Evolutionary conservation across 345 rosid species (phyloP).

Genomic region (Schrenkiella parvula): DNA sequence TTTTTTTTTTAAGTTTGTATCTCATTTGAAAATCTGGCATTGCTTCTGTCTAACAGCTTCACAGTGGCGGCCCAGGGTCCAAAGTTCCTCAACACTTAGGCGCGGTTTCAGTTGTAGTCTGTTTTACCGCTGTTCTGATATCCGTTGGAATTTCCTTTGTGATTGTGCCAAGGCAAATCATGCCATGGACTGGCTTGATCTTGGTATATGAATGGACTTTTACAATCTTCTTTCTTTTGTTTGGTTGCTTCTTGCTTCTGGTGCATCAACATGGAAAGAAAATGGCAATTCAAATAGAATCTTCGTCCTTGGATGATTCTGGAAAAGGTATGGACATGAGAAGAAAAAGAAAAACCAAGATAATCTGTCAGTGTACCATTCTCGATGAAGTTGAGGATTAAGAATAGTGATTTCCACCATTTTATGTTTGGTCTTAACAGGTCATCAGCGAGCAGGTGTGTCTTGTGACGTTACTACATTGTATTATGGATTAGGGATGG

Average conservation of each 20-base stretch:
- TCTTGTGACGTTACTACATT: constrained; percentile 49
- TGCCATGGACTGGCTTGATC: constrained; percentile 90
- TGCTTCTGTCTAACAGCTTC: constrained; percentile 35
- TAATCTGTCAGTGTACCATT: not conserved
- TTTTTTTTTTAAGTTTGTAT: not conserved
- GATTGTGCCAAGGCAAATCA: constrained; percentile 83
- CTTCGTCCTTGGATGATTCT: constrained; percentile 52
- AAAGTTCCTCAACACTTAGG: constrained; percentile 76
- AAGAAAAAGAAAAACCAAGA: not conserved
- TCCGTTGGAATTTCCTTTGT: constrained; percentile 59
- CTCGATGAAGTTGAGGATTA: not conserved
- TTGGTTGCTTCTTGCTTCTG: constrained; percentile 67
- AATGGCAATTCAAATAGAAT: constrained; percentile 47
- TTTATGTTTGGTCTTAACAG: constrained; percentile 34
- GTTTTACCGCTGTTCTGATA: constrained; percentile 46
- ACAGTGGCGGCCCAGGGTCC: constrained; percentile 38
- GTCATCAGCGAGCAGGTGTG: constrained; percentile 59
- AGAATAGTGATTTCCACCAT: not conserved
- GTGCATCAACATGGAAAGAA: constrained; percentile 60
- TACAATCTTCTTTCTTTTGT: constrained; percentile 58
- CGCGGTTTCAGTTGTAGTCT: constrained; percentile 54
- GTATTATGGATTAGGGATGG: constrained; percentile 80
- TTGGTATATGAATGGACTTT: constrained; percentile 92
- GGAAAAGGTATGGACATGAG: constrained; percentile 55
- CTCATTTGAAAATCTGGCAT: not conserved